Evolutionary conservation across 495 filamentous ascomycete species (phyloP).

Genomic region (Lasiosphaeria hispida): DNA sequence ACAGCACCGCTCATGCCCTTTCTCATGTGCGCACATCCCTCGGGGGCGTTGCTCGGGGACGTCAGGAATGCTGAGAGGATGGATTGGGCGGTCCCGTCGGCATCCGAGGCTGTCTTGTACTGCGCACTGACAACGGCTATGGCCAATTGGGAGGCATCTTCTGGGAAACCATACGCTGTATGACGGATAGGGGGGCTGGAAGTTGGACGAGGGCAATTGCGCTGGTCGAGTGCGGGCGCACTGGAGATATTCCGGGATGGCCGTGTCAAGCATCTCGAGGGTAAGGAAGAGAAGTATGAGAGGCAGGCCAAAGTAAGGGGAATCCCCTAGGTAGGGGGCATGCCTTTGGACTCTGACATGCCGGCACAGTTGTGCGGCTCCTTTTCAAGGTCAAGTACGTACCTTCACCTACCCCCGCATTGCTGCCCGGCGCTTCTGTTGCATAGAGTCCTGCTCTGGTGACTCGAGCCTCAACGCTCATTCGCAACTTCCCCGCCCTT

Average conservation of each 20-base stretch:
- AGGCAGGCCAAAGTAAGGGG: too few species aligned
- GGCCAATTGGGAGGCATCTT: constrained; percentile 27
- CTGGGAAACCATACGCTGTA: constrained; percentile 26
- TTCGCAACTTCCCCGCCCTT: too few species aligned
- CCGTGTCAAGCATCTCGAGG: constrained; percentile 5
- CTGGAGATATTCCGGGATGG: constrained; percentile 12
- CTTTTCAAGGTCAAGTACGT: too few species aligned
- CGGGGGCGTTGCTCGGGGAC: constrained; percentile 10
- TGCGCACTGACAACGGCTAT: constrained; percentile 34
- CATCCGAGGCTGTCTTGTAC: constrained; percentile 7
- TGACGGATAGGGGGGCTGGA: constrained; percentile 22
- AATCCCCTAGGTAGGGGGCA: too few species aligned
- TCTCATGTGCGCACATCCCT: constrained; percentile 31
- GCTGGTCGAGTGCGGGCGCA: constrained; percentile 14
- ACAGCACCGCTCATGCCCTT: constrained; percentile 21
- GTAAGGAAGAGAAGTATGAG: neutral
- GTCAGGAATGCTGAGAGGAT: constrained; percentile 17
- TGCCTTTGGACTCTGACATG: too few species aligned
- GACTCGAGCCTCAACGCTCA: too few species aligned
- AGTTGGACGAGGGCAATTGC: constrained; percentile 9
- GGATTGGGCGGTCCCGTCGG: constrained; percentile 5
- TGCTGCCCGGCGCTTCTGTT: too few species aligned
- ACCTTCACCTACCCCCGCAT: too few species aligned
- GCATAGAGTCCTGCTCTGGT: too few species aligned
- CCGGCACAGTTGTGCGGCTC: too few species aligned